Evolutionary conservation across 164 flowering plant species (phyloP).

Genomic region (Kingdonia uniflora): DNA sequence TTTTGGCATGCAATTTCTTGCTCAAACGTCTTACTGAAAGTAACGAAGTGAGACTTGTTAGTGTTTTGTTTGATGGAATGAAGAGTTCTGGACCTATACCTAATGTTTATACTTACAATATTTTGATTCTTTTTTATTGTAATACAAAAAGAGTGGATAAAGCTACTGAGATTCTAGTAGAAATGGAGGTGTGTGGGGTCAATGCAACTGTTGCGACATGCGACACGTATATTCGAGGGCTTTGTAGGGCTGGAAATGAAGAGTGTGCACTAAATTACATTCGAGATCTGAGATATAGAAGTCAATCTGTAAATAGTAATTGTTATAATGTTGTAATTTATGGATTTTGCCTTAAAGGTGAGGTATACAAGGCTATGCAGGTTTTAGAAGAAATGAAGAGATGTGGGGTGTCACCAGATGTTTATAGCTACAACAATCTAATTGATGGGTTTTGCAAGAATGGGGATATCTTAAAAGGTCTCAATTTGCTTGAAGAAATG

Average conservation of each 20-base stretch:
- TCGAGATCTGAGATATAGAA: constrained; percentile 13
- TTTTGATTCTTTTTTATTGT: constrained; percentile 48
- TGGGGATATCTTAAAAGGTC: constrained; percentile 28
- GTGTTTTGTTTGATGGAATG: constrained; percentile 35
- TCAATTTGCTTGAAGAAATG: constrained; percentile 23
- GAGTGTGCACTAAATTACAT: constrained; percentile 31
- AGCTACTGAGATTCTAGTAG: constrained; percentile 33
- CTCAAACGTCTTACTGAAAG: constrained; percentile 37
- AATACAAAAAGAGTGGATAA: constrained; percentile 1
- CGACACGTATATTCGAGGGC: constrained; percentile 32
- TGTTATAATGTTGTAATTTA: constrained; percentile 51
- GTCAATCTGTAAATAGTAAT: constrained; percentile 26
- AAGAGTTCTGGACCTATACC: constrained; percentile 46
- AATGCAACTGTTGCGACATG: constrained; percentile 38
- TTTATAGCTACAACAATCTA: constrained; percentile 47
- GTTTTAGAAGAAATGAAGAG: constrained; percentile 45
- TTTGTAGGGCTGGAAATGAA: constrained; percentile 32
- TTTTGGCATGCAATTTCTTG: constrained; percentile 45
- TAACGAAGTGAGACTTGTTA: constrained; percentile 16
- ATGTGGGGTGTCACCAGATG: constrained; percentile 36
- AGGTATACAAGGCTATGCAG: constrained; percentile 26
- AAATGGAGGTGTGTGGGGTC: constrained; percentile 32
- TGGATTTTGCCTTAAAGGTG: constrained; percentile 37
- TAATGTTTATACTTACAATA: constrained; percentile 42
- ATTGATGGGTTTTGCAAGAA: constrained; percentile 48